These are phyloP conservation scores for Powellomyces hirtus DNA, from an alignment of 192 early-diverging fungal genomes.

Conservation along the genomic window DNA sequence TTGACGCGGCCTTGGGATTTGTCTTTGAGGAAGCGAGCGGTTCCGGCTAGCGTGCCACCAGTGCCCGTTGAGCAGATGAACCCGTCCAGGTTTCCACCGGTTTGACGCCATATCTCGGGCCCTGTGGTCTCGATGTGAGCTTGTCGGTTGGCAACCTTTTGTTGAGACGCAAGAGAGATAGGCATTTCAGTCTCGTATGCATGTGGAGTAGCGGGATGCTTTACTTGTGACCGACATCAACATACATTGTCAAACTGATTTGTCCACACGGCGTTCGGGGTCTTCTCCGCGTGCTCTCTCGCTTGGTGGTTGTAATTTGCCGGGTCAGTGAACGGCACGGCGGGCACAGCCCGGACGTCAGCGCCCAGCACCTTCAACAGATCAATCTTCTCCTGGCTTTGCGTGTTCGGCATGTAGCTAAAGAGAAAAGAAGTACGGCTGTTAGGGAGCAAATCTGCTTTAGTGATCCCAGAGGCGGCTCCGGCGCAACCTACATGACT, in stretches of 20 bases:
- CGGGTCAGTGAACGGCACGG: slow-evolving; percentile 87
- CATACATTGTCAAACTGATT: slow-evolving; percentile 91
- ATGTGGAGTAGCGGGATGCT: no score
- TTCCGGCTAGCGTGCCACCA: slow-evolving; percentile 87
- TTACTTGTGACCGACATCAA: neutral
- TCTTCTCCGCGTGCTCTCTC: slow-evolving; percentile 68
- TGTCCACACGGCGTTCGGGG: slow-evolving; percentile 90
- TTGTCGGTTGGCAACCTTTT: slow-evolving; percentile 72
- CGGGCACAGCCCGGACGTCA: slow-evolving; percentile 90
- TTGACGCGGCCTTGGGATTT: slow-evolving; percentile 65
- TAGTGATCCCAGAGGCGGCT: no score
- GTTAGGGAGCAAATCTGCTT: no score
- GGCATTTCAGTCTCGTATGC: neutral
- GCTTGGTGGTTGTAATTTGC: slow-evolving; percentile 96
- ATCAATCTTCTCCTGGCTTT: slow-evolving; percentile 92
- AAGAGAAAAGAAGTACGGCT: no score
- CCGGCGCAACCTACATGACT: slow-evolving; percentile 76
- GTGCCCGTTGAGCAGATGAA: slow-evolving; percentile 93
- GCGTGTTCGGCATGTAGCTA: slow-evolving; percentile 95
- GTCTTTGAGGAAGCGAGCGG: slow-evolving; percentile 78
- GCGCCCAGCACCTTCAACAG: slow-evolving; percentile 89
- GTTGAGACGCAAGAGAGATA: neutral
- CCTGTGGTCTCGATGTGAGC: slow-evolving; percentile 96
- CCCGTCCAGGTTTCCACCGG: slow-evolving; percentile 73
- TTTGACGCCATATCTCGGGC: slow-evolving; percentile 89